A percentile compares a stretch with the other conserved stretches of the same genome.
Evolutionary conservation across 2,329 filamentous ascomycete species (phyloP).

Genomic region (Venturia aucupariae): DNA sequence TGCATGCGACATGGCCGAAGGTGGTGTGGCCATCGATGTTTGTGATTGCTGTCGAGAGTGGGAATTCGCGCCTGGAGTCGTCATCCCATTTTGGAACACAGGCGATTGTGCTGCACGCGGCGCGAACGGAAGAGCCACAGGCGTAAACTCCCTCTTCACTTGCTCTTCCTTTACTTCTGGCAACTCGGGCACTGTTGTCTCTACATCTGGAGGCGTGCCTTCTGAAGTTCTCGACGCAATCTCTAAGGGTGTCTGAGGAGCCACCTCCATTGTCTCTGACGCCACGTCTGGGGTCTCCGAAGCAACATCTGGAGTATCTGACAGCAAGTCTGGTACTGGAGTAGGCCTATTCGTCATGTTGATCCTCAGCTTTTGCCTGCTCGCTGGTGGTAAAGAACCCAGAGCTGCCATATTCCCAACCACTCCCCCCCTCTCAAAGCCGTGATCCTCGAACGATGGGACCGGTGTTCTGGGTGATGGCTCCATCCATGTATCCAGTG

Average conservation of each 20-base stretch:
- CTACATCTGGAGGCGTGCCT: slow-evolving; percentile 1
- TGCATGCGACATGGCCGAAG: slow-evolving; percentile 5
- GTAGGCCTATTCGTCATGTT: slow-evolving; percentile 39
- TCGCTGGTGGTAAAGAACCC: slow-evolving; percentile 54
- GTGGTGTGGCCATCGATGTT: neutral
- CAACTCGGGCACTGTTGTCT: neutral
- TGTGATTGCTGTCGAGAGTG: neutral
- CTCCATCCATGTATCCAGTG: slow-evolving; percentile 46
- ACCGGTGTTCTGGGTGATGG: slow-evolving; percentile 43
- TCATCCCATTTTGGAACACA: slow-evolving; percentile 34
- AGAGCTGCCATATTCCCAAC: slow-evolving; percentile 77
- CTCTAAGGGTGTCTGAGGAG: slow-evolving; percentile 4
- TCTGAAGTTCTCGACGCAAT: slow-evolving; percentile 11
- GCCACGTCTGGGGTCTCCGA: slow-evolving; percentile 35
- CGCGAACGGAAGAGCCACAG: slow-evolving; percentile 6
- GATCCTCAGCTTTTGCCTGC: slow-evolving; percentile 45
- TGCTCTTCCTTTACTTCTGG: slow-evolving; percentile 19
- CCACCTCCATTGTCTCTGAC: slow-evolving; percentile 10
- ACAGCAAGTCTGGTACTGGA: slow-evolving; percentile 32
- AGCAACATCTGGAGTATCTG: slow-evolving; percentile 30
- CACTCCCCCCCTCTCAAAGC: slow-evolving; percentile 64
- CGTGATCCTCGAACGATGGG: slow-evolving; percentile 70
- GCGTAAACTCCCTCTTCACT: slow-evolving; percentile 26
- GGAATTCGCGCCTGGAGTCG: slow-evolving; percentile 22
- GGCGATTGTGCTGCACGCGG: slow-evolving; percentile 19